Base-by-base conservation (phyloP, 164 flowering plant genomes). In the Aristolochia contorta region DNA sequence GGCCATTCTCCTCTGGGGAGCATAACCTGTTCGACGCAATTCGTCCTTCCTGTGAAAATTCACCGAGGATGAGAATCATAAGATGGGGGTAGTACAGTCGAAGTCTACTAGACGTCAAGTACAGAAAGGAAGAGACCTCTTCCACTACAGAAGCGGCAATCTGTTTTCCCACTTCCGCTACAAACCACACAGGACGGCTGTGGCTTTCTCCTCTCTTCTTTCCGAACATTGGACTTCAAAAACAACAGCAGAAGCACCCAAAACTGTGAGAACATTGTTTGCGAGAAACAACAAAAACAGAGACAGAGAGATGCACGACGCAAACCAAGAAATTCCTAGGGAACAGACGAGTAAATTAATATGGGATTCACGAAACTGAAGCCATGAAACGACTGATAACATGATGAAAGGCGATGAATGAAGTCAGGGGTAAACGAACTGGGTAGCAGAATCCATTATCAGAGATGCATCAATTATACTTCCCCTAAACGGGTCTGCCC, bases 1-100 rank as follows among this genome's bases (percentile, higher is more conserved):
- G 96, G 97, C 97, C 97, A 91, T 68, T 83, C 88, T 24, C 96
- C 96, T 70, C 73, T 82, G 0, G 97, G 97, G 66, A 91, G 94
- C 89, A 88, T 77, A 53, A 61, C 62, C n/a, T 73, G 58, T 55
- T 88, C 68, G 47, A 68, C 64, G 62, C 48, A 66, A 67, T 90
- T 90, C 20, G 92, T 87, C 72, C 97, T 78, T 30, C 95, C 97
- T 87, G 54, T 6, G 18, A 71, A 4, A 53, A 41, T 58, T 43
- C 12, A 21, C 16, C 24, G 48, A 41, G 46, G 46, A 18, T 32
- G 60, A 58, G 27, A 6, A 37, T 22, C 18, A 32, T 16, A 2
- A 4, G 20, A 16, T 21, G 22, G 21, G 22, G 21, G 3, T 49
- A 49, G 3, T 0, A 15, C 4, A 49, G 6, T 18, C 12, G 20